Evolutionary conservation across 2,329 filamentous ascomycete species (phyloP), one percentile per base, ranked within the genome.

Genomic region (Cylindrodendrum hubeiense): DNA sequence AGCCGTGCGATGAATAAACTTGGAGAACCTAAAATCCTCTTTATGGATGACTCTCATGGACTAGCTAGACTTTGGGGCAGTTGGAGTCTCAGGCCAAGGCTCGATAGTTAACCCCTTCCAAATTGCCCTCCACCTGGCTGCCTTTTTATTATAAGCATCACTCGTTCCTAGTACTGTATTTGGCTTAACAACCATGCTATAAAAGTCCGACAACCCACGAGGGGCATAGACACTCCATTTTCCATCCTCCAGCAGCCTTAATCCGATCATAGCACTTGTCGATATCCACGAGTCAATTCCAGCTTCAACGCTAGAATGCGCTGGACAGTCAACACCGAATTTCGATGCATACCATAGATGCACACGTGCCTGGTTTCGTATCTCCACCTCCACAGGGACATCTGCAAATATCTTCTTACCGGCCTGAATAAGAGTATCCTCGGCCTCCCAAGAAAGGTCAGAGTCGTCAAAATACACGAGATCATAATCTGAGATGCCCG

Each of bases 341-440:
- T 76, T 78, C 33, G 72, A 43, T 52, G 68, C 69, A 21, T 79
- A 81, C 79, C 79, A 81, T 0, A 81, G 66, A 44, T 81, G 79
- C 12, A 81, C 79, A 9, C 79, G 74, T 3, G 79, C 79, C 54
- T 81, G 79, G 41, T 81, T 81, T 15, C 79, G 76, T 15, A 81
- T 79, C 63, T 81, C 79, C 1, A 81, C 74, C 26, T 79, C 74
- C 1, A 71, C 67, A 4, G 72, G 52, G 1, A 79, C 62, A n/a
- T 75, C 76, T 0, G 72, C 70, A 19, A 79, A 81, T 1, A 80
- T 55, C 4, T 57, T 43, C 15, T 65, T 70, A 2, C 77, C 78
- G 0, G 41, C 51, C n/a, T 77, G 72, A 19, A 81, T 81, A 4
- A 74, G 66, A 1, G 49, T 52, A 67, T 81, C 79, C 15, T 81